These are phyloP conservation scores for Petunia axillaris DNA, from an alignment of 257 asterid species.

Conservation along the genomic window DNA sequence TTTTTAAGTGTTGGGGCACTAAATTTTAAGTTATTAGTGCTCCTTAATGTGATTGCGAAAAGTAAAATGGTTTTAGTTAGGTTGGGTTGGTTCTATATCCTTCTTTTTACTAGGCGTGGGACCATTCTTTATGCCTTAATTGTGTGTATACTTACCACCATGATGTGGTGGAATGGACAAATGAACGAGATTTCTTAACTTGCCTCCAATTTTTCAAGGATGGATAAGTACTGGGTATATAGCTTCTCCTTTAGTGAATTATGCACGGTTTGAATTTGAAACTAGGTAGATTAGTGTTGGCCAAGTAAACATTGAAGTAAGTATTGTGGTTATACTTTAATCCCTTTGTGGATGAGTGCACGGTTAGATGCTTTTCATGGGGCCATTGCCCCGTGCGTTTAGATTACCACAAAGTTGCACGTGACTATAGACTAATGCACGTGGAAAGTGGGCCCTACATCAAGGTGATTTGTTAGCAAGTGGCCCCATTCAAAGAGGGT, in stretches of 20 bases:
- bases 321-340: neutral
- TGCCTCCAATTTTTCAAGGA: too few relatives aligned
- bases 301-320: too few relatives aligned
- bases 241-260: too few relatives aligned
- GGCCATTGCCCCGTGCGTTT: slow-evolving; percentile 39
- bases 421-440: slow-evolving; percentile 38
- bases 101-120: neutral
- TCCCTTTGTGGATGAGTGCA: neutral
- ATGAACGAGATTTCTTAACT: too few relatives aligned
- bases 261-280: too few relatives aligned
- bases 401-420: slow-evolving; percentile 26
- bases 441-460: slow-evolving; percentile 35
- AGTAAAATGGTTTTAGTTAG: slow-evolving; percentile 10
- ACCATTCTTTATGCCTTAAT: neutral
- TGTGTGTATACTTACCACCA: neutral
- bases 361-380: neutral
- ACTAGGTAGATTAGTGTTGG: too few relatives aligned
- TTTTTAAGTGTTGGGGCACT: neutral
- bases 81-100: neutral
- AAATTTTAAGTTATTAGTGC: neutral
- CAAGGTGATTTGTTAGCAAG: neutral
- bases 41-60: neutral
- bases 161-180: too few relatives aligned
- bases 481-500: neutral
- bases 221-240: too few relatives aligned